Evolutionary conservation across 305 asterid species (phyloP).

Genomic region (Euphrasia arctica): DNA sequence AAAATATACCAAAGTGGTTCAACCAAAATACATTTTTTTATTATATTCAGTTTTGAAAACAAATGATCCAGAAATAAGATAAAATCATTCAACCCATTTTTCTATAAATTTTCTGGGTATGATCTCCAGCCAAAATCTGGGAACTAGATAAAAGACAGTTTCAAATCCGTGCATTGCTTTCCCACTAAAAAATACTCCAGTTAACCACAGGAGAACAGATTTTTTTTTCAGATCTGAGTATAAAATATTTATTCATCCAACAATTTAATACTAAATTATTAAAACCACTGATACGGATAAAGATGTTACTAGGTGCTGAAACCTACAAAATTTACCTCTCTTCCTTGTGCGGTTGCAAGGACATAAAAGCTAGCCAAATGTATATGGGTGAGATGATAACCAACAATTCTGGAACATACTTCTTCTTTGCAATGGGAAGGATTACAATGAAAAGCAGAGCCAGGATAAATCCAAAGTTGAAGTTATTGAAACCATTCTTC

Average conservation of each 20-base stretch:
- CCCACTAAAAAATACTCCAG: conserved; percentile 1
- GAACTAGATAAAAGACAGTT: conserved; percentile 7
- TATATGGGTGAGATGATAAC: conserved; percentile 79
- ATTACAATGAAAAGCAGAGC: conserved; percentile 76
- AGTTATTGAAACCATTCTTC: conserved; percentile 90
- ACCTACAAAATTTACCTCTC: conserved; percentile 60
- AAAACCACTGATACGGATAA: conserved; percentile 15
- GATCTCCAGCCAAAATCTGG: not conserved
- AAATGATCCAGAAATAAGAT: conserved; percentile 18
- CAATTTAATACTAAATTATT: conserved; percentile 14
- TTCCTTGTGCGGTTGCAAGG: conserved; percentile 97
- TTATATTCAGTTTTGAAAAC: conserved; percentile 15
- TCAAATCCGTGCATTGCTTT: conserved; percentile 7
- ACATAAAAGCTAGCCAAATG: conserved; percentile 95
- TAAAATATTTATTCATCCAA: conserved; percentile 10
- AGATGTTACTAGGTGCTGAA: conserved; percentile 18
- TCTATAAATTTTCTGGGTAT: not conserved
- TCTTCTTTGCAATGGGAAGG: conserved; percentile 75
- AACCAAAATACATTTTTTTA: conserved; percentile 7
- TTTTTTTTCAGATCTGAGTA: conserved; percentile 3
- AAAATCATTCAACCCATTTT: not conserved
- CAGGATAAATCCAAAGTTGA: conserved; percentile 84
- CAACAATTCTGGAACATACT: conserved; percentile 76
- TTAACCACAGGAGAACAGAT: conserved; percentile 18
- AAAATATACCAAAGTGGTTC: conserved; percentile 18